Base-by-base conservation (phyloP, 345 rosid species). In the Orychophragmus violaceus region DNA sequence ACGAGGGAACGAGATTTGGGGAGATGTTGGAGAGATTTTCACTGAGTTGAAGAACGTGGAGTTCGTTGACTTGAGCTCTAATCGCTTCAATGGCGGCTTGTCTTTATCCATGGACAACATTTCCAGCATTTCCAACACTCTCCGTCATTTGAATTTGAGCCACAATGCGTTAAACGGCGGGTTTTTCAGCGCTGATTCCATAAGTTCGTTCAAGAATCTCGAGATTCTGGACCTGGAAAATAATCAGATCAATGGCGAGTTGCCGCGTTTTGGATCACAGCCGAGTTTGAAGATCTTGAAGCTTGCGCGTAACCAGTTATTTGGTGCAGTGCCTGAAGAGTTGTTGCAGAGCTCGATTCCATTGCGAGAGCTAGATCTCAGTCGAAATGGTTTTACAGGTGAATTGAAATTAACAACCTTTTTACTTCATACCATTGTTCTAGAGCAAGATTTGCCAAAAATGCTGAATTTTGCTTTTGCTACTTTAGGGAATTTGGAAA, bases 331-430 rank as follows among this genome's bases (percentile, higher is more conserved):
- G 11, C 94, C 96, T 0, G 62, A 54, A 42, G 96, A 85, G 69
- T 62, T 93, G 83, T 29, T 88, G 19, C 82, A 84, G 59, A 84
- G 85, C 21, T 67, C 73, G 52, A 74, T 81, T 58, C 86, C 85
- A 0, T 17, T 90, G 76, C 79, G 21, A 37, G 96, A 86, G 76
- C 50, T 93, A 84, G 97, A 93, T 90, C 97, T 93, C 66, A 84
- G 97, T 54, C 75, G 76, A 79, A 93, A 90, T 75, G 90, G 87
- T 46, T 90, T 93, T 67, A 90, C 96, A 66, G 97, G 98, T 87
- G 75, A 53, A 35, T 48, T 45, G 6, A 48, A 27, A 13, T 19
- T 33, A 46, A 9, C 46, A n/a, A n/a, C n/a, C n/a, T n/a, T n/a
- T n/a, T n/a, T n/a, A n/a, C n/a, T n/a, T n/a, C n/a, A n/a, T n/a